Conservation (phyloP, 352 stramenopile genomes). For the Peronosclerospora sorghi region DNA sequence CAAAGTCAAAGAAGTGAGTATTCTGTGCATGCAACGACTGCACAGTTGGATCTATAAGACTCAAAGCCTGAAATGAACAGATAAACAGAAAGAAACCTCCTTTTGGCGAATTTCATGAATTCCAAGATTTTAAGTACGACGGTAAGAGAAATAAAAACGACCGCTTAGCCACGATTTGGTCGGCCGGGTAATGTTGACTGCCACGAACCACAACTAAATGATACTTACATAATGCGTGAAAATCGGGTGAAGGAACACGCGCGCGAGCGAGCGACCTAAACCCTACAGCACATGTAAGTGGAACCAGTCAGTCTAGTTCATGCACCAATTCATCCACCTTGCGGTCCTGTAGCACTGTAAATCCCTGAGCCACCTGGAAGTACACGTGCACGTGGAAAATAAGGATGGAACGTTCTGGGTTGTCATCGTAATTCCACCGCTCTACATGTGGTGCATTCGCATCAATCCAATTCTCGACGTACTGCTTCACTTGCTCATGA, state of each 20-base stretch:
- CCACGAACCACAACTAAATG: constrained; percentile 4
- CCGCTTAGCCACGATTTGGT: constrained; percentile 3
- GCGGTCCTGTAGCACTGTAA: constrained; percentile 46
- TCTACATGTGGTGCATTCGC: constrained; percentile 67
- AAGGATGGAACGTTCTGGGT: constrained; percentile 80
- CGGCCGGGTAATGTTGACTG: constrained; percentile 1
- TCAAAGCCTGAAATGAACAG: too few species aligned
- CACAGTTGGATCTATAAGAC: too few species aligned
- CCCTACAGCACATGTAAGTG: constrained; percentile 16
- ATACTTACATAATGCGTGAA: constrained; percentile 14
- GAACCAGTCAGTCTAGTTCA: constrained; percentile 46
- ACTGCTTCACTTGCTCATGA: constrained; percentile 79
- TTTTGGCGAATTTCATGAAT: too few species aligned
- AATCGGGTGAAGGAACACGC: constrained; percentile 6
- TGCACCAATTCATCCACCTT: constrained; percentile 62
- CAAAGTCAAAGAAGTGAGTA: too few species aligned
- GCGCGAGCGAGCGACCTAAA: constrained; percentile 11
- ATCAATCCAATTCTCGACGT: constrained; percentile 83
- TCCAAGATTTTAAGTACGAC: constrained; percentile 6
- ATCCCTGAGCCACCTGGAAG: constrained; percentile 50
- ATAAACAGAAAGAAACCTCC: too few species aligned
- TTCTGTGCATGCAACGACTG: too few species aligned
- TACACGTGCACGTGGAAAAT: constrained; percentile 88
- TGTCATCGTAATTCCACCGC: constrained; percentile 84
- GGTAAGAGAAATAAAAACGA: constrained; percentile 2